phyloP scores from a whole-genome alignment of 2,329 filamentous ascomycete species.

The Orbilia brochopaga region DNA sequence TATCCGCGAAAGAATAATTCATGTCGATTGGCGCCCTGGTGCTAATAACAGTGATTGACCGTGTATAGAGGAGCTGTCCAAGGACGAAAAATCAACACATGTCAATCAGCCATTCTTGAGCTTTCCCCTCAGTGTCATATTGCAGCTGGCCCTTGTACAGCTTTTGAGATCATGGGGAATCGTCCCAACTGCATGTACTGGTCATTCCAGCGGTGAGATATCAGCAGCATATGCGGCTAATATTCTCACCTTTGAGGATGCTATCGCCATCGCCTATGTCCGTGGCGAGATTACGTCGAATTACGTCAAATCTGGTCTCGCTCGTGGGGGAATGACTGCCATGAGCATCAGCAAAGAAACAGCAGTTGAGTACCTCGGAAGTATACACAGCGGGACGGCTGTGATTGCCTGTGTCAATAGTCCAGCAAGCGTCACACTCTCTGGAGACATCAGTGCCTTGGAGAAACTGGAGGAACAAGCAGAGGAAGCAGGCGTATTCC shows the following conservation, averaged over 20 bases:
- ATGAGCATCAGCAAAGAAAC: conserved; percentile 57
- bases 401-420: conserved; percentile 53
- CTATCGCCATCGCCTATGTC: conserved; percentile 59
- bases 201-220: conserved; percentile 61
- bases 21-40: background rate
- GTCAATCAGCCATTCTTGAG: conserved; percentile 61
- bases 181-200: conserved; percentile 57
- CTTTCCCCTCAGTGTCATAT: conserved; percentile 62
- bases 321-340: conserved; percentile 58
- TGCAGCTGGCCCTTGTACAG: conserved; percentile 63
- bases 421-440: conserved; percentile 55
- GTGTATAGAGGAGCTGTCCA: background rate
- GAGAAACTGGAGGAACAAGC: conserved; percentile 47
- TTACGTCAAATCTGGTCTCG: background rate
- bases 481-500: conserved; percentile 27
- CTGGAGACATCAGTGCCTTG: conserved; percentile 55
- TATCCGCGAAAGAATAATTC: no score
- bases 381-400: background rate
- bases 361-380: conserved; percentile 28
- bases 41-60: background rate
- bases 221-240: conserved; percentile 60
- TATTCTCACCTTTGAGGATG: conserved; percentile 56
- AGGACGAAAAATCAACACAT: background rate
- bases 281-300: conserved; percentile 56
- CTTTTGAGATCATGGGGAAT: conserved; percentile 57